These are phyloP conservation scores for Cladosporium sphaerospermum DNA, from an alignment of 2,329 filamentous ascomycete species.

Conservation along the genomic window DNA sequence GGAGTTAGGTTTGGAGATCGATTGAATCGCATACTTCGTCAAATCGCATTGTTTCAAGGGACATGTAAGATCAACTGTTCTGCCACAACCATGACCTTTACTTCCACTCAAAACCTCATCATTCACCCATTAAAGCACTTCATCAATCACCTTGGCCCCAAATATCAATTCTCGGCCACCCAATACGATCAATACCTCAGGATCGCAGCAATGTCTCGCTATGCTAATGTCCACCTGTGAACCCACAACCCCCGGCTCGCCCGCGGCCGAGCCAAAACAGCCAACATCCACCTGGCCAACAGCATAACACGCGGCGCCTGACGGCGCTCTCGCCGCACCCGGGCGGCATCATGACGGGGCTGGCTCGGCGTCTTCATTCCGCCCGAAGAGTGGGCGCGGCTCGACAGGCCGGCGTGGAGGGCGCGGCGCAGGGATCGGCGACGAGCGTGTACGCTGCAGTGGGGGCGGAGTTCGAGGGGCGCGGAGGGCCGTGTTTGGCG, in stretches of 20 bases:
- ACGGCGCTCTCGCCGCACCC: slow-evolving; percentile 44
- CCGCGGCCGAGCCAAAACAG: slow-evolving; percentile 22
- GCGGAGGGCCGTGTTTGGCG: slow-evolving; percentile 43
- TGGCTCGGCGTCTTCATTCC: slow-evolving; percentile 8
- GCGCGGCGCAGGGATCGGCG: slow-evolving; percentile 42
- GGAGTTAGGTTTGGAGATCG: no score
- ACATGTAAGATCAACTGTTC: no score
- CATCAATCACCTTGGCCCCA: background rate
- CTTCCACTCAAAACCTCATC: background rate
- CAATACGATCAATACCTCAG: no score
- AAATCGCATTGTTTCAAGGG: no score
- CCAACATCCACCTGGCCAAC: slow-evolving; percentile 45
- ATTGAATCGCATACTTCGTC: no score
- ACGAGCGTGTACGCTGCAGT: slow-evolving; percentile 44
- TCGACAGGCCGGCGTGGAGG: slow-evolving; percentile 18
- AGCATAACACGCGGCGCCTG: slow-evolving; percentile 47
- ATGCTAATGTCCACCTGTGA: slow-evolving; percentile 26
- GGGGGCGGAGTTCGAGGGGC: slow-evolving; percentile 32
- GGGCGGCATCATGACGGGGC: slow-evolving; percentile 34
- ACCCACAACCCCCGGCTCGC: slow-evolving; percentile 15
- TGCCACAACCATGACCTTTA: background rate
- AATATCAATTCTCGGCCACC: no score
- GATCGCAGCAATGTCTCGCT: slow-evolving; percentile 1
- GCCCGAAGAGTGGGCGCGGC: slow-evolving; percentile 11
- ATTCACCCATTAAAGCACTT: background rate